Conservation (phyloP, 2,329 filamentous ascomycete genomes). For the Ceratocystis harringtonii region DNA sequence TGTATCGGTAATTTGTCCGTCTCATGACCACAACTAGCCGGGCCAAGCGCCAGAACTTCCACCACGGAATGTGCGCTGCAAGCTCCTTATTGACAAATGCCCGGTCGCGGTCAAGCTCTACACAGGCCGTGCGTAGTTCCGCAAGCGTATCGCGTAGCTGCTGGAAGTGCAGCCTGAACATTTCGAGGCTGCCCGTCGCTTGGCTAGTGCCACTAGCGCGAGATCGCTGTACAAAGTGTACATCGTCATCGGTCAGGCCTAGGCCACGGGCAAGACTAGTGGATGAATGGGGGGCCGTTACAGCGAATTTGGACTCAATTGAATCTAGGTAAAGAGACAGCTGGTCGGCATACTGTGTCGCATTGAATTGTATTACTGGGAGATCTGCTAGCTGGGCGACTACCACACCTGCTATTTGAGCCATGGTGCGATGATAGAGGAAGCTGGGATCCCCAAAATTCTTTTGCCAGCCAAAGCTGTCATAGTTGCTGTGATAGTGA, state of each 20-base stretch:
- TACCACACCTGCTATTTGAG: constrained; percentile 49
- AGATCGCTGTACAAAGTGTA: constrained; percentile 23
- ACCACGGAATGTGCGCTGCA: constrained; percentile 54
- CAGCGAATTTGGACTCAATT: constrained; percentile 35
- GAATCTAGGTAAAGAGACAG: constrained; percentile 38
- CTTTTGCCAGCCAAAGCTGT: constrained; percentile 81
- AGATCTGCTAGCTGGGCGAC: constrained; percentile 46
- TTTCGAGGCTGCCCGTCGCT: constrained; percentile 26
- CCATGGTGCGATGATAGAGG: constrained; percentile 50
- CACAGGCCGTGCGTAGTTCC: constrained; percentile 28
- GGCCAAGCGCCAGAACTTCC: constrained; percentile 55
- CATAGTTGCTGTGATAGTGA: constrained; percentile 85
- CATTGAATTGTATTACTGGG: constrained; percentile 48
- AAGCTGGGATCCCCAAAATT: constrained; percentile 58
- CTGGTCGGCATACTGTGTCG: constrained; percentile 46
- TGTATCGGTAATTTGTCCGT: constrained; percentile 64
- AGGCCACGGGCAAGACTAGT: constrained; percentile 12
- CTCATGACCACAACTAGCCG: constrained; percentile 49
- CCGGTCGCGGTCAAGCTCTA: constrained; percentile 33
- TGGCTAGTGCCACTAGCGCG: constrained; percentile 11
- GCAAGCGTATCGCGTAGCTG: constrained; percentile 27
- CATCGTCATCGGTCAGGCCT: constrained; percentile 21
- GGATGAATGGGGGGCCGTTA: constrained; percentile 16
- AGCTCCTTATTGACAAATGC: constrained; percentile 30
- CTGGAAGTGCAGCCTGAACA: constrained; percentile 28